phyloP scores from a whole-genome alignment of 106 monocot genomes.

The Phalaenopsis aphrodite region DNA sequence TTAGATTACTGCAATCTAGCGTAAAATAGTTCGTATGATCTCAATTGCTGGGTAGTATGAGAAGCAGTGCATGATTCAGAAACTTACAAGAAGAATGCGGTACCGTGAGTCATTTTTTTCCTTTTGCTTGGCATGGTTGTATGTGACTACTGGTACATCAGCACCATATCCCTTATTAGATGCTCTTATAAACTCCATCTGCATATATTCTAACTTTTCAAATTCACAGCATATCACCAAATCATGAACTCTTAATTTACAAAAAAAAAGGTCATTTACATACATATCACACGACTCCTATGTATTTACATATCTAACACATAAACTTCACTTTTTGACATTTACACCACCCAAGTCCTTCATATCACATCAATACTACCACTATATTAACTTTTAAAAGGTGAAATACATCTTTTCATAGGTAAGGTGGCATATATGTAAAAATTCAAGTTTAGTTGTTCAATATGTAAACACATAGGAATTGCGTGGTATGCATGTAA shows the following conservation, averaged over 20 bases:
- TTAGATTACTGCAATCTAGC: not conserved
- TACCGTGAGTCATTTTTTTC: slow-evolving; percentile 32
- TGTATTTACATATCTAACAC: no score
- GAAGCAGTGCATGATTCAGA: not conserved
- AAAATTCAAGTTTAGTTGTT: no score
- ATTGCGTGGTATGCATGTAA: no score
- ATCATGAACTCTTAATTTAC: not conserved
- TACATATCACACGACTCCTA: no score
- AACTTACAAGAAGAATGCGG: slow-evolving; percentile 85
- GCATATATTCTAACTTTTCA: slow-evolving; percentile 6
- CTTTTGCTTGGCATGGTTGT: slow-evolving; percentile 26
- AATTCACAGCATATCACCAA: not conserved
- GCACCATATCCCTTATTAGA: slow-evolving; percentile 63
- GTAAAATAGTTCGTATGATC: not conserved
- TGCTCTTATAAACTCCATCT: slow-evolving; percentile 70
- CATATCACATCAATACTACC: no score
- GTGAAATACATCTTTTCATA: no score
- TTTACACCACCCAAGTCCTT: no score
- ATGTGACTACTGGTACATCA: slow-evolving; percentile 70
- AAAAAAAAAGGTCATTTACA: not conserved
- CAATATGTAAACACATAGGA: no score
- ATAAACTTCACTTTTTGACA: no score
- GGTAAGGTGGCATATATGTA: no score
- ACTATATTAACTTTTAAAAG: no score
- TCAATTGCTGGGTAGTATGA: not conserved